phyloP scores from a whole-genome alignment of 257 asterid species.

The Leptodermis oblonga region DNA sequence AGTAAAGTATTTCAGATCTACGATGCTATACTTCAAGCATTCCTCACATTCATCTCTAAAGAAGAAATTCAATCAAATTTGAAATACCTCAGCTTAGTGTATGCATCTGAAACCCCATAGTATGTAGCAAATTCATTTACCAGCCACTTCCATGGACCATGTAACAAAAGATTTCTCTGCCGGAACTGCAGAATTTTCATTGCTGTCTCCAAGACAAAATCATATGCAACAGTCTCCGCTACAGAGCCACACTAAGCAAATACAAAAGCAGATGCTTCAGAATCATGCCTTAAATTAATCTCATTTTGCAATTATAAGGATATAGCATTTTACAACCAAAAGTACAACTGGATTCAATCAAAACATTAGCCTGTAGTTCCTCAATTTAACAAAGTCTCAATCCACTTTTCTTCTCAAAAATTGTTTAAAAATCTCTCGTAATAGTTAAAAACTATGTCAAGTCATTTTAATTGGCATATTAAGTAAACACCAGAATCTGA shows the following conservation, averaged over 20 bases:
- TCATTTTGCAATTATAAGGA: background rate
- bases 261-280: slow-evolving; percentile 6
- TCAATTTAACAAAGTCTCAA: background rate
- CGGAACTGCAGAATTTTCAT: slow-evolving; percentile 81
- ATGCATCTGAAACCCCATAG: slow-evolving; percentile 92
- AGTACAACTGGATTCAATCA: background rate
- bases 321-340: background rate
- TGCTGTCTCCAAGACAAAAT: slow-evolving; percentile 83
- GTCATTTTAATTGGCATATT: too few species aligned
- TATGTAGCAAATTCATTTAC: slow-evolving; percentile 78
- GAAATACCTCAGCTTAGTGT: slow-evolving; percentile 69
- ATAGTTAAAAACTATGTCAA: slow-evolving; percentile 1
- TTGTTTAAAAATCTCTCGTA: background rate
- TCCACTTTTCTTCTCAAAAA: background rate
- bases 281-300: background rate
- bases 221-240: slow-evolving; percentile 92
- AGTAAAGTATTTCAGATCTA: background rate
- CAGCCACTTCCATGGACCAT: slow-evolving; percentile 88
- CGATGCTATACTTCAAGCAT: background rate
- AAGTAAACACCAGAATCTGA: background rate
- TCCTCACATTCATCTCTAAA: background rate
- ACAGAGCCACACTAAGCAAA: slow-evolving; percentile 62
- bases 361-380: background rate
- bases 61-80: slow-evolving; percentile 6
- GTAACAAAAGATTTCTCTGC: slow-evolving; percentile 65